These are phyloP conservation scores for Wickerhamomyces alni DNA, from an alignment of 805 yeast genomes.

Conservation along the genomic window DNA sequence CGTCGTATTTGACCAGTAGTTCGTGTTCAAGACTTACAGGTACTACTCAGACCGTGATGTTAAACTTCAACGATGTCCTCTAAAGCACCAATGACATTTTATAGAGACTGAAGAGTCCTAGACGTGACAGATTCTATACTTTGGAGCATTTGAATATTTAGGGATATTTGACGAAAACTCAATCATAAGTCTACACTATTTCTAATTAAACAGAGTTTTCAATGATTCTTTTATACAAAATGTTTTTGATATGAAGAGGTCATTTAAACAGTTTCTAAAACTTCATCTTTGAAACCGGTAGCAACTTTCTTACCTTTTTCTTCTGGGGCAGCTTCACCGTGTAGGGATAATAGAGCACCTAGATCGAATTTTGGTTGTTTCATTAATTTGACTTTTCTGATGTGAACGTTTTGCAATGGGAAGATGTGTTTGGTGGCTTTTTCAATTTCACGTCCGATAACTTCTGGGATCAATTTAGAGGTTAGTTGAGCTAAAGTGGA, in stretches of 20 bases:
- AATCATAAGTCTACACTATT: too few species aligned
- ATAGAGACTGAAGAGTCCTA: too few species aligned
- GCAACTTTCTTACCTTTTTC: constrained; percentile 95
- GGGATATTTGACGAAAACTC: too few species aligned
- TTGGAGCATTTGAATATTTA: too few species aligned
- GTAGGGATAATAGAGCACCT: constrained; percentile 89
- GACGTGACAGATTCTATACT: too few species aligned
- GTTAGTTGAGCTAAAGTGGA: constrained; percentile 95
- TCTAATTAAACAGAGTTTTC: too few species aligned
- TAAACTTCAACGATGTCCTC: too few species aligned
- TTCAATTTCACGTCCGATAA: constrained; percentile 97
- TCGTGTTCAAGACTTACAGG: too few species aligned
- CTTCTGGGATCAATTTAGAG: constrained; percentile 96
- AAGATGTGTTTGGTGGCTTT: constrained; percentile 90
- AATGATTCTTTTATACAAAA: constrained; percentile 3
- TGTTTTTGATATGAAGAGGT: background rate
- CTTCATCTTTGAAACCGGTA: constrained; percentile 94
- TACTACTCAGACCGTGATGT: too few species aligned
- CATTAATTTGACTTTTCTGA: constrained; percentile 97
- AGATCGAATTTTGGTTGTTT: constrained; percentile 98
- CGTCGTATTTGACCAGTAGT: too few species aligned
- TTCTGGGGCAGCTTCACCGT: constrained; percentile 88
- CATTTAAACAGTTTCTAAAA: constrained; percentile 85
- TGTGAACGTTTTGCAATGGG: constrained; percentile 98
- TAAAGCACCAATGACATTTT: too few species aligned